These are phyloP conservation scores for Hyphopichia pseudoburtonii DNA, from an alignment of 1,139 yeast species.

Conservation along the genomic window DNA sequence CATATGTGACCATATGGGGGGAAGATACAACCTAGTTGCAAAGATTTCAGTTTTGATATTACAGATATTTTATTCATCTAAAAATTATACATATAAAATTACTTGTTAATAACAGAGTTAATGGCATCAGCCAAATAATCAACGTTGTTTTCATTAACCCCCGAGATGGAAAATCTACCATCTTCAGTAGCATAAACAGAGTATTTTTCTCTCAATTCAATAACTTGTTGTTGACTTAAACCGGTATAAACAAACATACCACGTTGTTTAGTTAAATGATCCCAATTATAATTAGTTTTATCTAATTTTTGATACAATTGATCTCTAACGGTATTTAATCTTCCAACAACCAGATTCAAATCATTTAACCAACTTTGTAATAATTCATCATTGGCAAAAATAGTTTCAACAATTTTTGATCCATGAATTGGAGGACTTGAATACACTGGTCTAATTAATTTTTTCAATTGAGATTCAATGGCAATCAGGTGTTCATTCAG, in stretches of 20 bases:
- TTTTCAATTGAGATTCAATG: conserved; percentile 77
- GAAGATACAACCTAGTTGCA: too few relatives aligned
- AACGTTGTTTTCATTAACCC: conserved; percentile 77
- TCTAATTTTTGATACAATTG: conserved; percentile 59
- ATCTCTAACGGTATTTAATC: conserved; percentile 75
- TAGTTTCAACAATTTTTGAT: conserved; percentile 78
- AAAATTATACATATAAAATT: too few relatives aligned
- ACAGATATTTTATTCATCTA: too few relatives aligned
- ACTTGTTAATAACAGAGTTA: conserved; percentile 53
- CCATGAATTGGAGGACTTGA: conserved; percentile 97
- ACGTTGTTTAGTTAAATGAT: conserved; percentile 81
- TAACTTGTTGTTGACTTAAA: conserved; percentile 66
- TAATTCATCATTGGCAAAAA: conserved; percentile 62
- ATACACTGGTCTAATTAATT: conserved; percentile 79
- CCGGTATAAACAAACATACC: conserved; percentile 98
- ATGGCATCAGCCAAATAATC: conserved; percentile 79
- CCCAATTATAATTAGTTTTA: conserved; percentile 69
- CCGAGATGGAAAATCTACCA: conserved; percentile 92
- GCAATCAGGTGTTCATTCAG: conserved; percentile 43
- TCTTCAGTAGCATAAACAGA: conserved; percentile 84
- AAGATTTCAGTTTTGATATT: too few relatives aligned
- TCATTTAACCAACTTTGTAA: conserved; percentile 77
- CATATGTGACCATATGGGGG: too few relatives aligned
- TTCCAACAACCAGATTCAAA: conserved; percentile 71
- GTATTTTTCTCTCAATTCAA: conserved; percentile 64